A percentile compares a stretch with the other conserved stretches of the same genome.
These are phyloP conservation scores for Lentinus brumalis DNA, from an alignment of 768 basidiomycete genomes.

Conservation along the genomic window DNA sequence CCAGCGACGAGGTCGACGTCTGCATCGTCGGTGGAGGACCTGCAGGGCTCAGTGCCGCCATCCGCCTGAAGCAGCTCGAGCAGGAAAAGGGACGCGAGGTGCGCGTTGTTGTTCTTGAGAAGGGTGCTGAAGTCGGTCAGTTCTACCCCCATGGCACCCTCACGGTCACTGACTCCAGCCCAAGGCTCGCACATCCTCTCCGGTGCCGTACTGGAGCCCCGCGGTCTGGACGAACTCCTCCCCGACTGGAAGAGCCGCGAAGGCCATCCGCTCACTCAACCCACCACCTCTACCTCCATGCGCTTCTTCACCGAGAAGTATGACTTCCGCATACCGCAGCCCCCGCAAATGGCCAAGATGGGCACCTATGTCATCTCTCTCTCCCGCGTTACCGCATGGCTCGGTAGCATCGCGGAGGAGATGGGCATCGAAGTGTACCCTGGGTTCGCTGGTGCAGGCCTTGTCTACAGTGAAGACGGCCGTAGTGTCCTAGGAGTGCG, in stretches of 20 bases:
- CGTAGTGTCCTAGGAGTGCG: constrained; percentile 72
- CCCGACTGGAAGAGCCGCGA: constrained; percentile 74
- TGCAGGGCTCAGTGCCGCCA: constrained; percentile 94
- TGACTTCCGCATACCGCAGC: constrained; percentile 87
- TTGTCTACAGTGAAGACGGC: constrained; percentile 70
- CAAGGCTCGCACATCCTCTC: constrained; percentile 93
- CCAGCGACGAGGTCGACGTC: constrained; percentile 92
- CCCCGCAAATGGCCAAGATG: constrained; percentile 94
- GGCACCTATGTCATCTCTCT: constrained; percentile 94
- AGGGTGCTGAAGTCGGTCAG: constrained; percentile 90
- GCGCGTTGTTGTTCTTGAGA: constrained; percentile 93
- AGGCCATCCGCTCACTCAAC: constrained; percentile 79
- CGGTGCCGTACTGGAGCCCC: constrained; percentile 92
- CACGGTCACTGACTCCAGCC: not conserved
- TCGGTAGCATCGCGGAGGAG: constrained; percentile 82
- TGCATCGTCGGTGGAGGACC: constrained; percentile 97
- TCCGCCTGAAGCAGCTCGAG: constrained; percentile 92
- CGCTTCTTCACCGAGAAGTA: constrained; percentile 72
- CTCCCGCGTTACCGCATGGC: constrained; percentile 87
- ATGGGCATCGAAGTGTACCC: constrained; percentile 95
- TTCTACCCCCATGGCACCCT: constrained; percentile 18
- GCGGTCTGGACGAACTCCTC: constrained; percentile 86
- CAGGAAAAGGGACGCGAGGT: constrained; percentile 76
- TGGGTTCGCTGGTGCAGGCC: constrained; percentile 89
- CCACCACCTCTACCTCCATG: constrained; percentile 81